A percentile compares a stretch with the other conserved stretches of the same genome.
Conservation (phyloP, 1,284 basidiomycete species). For the Tetrapyrgos nigripes region DNA sequence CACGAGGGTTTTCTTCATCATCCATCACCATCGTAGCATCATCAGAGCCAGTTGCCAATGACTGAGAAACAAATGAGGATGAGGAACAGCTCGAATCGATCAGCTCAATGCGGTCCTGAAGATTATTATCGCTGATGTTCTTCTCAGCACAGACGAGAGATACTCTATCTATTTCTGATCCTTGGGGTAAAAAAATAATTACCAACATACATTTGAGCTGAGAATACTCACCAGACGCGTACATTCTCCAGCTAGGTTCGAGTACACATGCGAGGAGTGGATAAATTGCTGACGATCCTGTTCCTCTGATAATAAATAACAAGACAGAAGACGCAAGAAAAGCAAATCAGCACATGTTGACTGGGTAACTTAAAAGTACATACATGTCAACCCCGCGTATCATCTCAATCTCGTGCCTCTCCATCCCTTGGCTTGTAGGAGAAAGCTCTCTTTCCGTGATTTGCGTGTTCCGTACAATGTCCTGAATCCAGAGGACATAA, state of each 20-base stretch:
- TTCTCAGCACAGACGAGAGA: constrained; percentile 60
- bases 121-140: constrained; percentile 63
- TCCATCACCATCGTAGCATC: too few relatives aligned
- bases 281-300: constrained; percentile 91
- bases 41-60: too few relatives aligned
- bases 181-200: constrained; percentile 1
- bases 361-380: constrained; percentile 17
- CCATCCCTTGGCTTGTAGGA: constrained; percentile 3
- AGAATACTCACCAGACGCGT: constrained; percentile 69
- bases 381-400: constrained; percentile 61
- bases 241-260: constrained; percentile 61
- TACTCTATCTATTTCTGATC: constrained; percentile 68
- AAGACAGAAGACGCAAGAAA: background rate
- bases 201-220: background rate
- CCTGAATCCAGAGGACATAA: constrained; percentile 69
- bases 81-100: too few relatives aligned
- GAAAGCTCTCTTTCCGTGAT: too few relatives aligned
- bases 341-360: too few relatives aligned
- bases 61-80: too few relatives aligned
- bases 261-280: constrained; percentile 76
- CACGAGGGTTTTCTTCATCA: too few relatives aligned
- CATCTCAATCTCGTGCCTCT: background rate
- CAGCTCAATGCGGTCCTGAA: constrained; percentile 58
- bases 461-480: constrained; percentile 45
- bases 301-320: constrained; percentile 71